Evolutionary conservation across 208 protist genomes (phyloP), one percentile per base, ranked within the genome.

Genomic region (Crithidia sp.): DNA sequence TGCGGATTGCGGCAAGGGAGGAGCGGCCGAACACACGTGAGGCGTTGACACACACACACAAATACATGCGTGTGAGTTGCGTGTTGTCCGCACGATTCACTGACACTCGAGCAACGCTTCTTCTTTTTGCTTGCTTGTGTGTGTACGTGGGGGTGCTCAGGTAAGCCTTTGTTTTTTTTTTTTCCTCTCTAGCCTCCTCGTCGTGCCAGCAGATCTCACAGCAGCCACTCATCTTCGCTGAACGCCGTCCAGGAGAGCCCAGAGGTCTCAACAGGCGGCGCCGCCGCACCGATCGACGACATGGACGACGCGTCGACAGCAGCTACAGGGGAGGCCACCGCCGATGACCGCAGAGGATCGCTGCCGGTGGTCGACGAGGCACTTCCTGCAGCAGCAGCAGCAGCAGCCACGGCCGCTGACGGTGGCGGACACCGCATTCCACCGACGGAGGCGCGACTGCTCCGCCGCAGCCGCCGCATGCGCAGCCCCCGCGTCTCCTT

Each of bases 181-280:
- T 28, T 28, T 28, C 28, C 28, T 28, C 1, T 0, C 28, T 28
- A 28, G 28, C 28, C 28, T 28, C 28, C 28, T 28, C 28, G 28
- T 28, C 28, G 28, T 28, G 28, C 28, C 28, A 28, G 28, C 56
- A 13, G 4, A 14, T 4, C 36, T 67, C 28, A 67, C 39, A 75
- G 41, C 19, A 87, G 65, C 86, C 86, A 87, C 45, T 88, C 86
- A 16, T 84, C 79, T 54, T 77, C 79, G 58, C 83, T 73, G 59
- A 91, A 88, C 57, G 84, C 77, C 13, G 82, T 88, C 52, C 84
- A 58, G 28, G 61, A 72, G 53, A 89, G 55, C 12, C 71, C n/a
- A 17, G 55, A 65, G 45, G 40, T 14, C 28, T 54, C 49, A 7
- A 59, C 16, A 52, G 19, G 61, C 65, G 12, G 13, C 0, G 45